Conservation (phyloP, 139 green algal genomes). For the Auxenochlorella pyrenoidosa region DNA sequence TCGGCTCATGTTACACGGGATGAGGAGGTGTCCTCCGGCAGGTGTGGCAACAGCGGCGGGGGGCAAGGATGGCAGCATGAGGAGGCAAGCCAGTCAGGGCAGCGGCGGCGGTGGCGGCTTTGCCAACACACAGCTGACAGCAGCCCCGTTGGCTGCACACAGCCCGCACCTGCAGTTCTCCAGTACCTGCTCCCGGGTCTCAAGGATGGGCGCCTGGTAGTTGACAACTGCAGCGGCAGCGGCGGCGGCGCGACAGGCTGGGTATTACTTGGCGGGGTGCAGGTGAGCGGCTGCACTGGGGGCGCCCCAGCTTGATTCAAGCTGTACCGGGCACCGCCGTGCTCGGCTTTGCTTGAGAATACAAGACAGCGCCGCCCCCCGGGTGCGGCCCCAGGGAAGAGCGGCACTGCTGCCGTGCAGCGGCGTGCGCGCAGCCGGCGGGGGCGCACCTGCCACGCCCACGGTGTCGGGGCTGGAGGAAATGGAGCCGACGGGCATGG, state of each 20-base stretch:
- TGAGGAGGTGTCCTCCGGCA: too few relatives aligned
- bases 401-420: too few relatives aligned
- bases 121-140: not conserved
- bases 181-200: constrained; percentile 28
- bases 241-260: not conserved
- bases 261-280: too few relatives aligned
- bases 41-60: not conserved
- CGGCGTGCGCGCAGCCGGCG: not conserved
- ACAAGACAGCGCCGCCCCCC: too few relatives aligned
- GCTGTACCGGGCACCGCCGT: too few relatives aligned
- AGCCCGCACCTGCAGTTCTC: constrained; percentile 21
- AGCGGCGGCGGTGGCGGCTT: too few relatives aligned
- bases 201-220: constrained; percentile 26
- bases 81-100: too few relatives aligned
- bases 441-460: not conserved
- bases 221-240: constrained; percentile 28
- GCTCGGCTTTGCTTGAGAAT: too few relatives aligned
- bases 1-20: too few relatives aligned
- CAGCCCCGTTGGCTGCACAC: not conserved
- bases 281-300: not conserved
- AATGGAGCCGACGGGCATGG: constrained; percentile 30
- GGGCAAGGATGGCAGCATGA: not conserved
- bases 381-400: too few relatives aligned
- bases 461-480: constrained; percentile 31
- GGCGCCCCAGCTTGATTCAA: too few relatives aligned